These are phyloP conservation scores for Escovopsis weberi DNA, from an alignment of 2,329 filamentous ascomycete species.

Conservation along the genomic window DNA sequence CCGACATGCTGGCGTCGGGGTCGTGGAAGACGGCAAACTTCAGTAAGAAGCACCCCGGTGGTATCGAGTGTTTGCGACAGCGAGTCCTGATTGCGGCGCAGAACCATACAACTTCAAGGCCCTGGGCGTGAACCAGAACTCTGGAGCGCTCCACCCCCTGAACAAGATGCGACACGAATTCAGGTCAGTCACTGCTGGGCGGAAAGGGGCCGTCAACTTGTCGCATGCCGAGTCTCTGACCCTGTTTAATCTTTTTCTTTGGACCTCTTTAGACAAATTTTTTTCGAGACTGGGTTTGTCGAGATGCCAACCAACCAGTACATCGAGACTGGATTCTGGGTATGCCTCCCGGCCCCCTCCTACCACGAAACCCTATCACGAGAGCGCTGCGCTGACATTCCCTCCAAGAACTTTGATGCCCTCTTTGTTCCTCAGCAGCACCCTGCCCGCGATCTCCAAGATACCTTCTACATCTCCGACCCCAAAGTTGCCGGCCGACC, in stretches of 20 bases:
- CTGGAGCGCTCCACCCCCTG: constrained; percentile 52
- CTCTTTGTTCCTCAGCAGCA: constrained; percentile 97
- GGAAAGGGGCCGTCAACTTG: background rate
- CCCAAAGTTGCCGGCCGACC: constrained; percentile 61
- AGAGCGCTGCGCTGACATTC: background rate
- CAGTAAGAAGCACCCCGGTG: constrained; percentile 35
- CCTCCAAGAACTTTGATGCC: constrained; percentile 64
- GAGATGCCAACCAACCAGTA: constrained; percentile 94
- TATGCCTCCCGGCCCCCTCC: background rate
- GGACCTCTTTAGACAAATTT: constrained; percentile 48
- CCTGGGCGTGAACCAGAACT: constrained; percentile 44
- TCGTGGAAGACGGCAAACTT: constrained; percentile 87
- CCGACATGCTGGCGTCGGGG: constrained; percentile 77
- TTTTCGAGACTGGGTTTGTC: constrained; percentile 98
- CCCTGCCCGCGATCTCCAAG: constrained; percentile 90
- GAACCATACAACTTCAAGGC: constrained; percentile 65
- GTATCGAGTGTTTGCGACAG: background rate
- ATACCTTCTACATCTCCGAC: constrained; percentile 97
- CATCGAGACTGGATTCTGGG: constrained; percentile 94
- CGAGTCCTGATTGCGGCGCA: background rate
- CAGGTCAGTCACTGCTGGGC: constrained; percentile 26
- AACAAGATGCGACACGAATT: constrained; percentile 96
- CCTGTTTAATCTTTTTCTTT: background rate
- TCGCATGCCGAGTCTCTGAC: background rate
- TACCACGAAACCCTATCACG: background rate